Evolutionary conservation across 225 moss, liverwort and hornwort genomes (phyloP).

Genomic region (Bryum argenteum): DNA sequence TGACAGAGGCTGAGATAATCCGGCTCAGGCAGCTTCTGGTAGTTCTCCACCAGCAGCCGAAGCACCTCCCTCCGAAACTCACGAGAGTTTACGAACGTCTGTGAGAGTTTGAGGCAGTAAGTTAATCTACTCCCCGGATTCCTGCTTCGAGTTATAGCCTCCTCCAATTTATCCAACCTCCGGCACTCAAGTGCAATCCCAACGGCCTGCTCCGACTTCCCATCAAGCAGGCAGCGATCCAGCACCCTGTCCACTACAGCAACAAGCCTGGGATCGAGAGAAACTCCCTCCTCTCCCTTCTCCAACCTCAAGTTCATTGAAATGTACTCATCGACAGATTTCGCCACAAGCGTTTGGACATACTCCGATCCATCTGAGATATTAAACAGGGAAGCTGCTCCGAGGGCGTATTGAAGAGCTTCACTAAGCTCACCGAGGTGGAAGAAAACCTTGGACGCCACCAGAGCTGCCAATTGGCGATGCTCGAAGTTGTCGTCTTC

Average conservation of each 20-base stretch:
- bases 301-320: slow-evolving; percentile 65
- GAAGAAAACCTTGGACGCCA: slow-evolving; percentile 93
- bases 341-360: slow-evolving; percentile 90
- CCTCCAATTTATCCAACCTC: slow-evolving; percentile 88
- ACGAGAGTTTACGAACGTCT: slow-evolving; percentile 84
- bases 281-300: slow-evolving; percentile 52
- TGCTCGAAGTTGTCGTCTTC: slow-evolving; percentile 89
- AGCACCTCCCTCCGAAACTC: slow-evolving; percentile 81
- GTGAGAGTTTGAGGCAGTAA: slow-evolving; percentile 84
- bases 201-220: slow-evolving; percentile 84
- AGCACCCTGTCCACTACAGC: slow-evolving; percentile 84
- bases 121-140: slow-evolving; percentile 61
- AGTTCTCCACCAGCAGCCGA: slow-evolving; percentile 73
- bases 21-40: slow-evolving; percentile 63
- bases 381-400: slow-evolving; percentile 82
- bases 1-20: slow-evolving; percentile 95
- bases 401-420: slow-evolving; percentile 72
- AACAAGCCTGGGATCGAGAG: slow-evolving; percentile 69
- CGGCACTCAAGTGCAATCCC: slow-evolving; percentile 96
- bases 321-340: slow-evolving; percentile 94
- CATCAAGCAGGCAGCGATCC: slow-evolving; percentile 83
- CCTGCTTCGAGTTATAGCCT: slow-evolving; percentile 70
- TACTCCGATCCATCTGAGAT: slow-evolving; percentile 79
- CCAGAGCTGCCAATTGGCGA: slow-evolving; percentile 77
- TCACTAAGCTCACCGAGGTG: slow-evolving; percentile 86